Evolutionary conservation across 352 stramenopile genomes (phyloP), one percentile per base, ranked within the genome.

Genomic region (Phytophthora niederhauseri): DNA sequence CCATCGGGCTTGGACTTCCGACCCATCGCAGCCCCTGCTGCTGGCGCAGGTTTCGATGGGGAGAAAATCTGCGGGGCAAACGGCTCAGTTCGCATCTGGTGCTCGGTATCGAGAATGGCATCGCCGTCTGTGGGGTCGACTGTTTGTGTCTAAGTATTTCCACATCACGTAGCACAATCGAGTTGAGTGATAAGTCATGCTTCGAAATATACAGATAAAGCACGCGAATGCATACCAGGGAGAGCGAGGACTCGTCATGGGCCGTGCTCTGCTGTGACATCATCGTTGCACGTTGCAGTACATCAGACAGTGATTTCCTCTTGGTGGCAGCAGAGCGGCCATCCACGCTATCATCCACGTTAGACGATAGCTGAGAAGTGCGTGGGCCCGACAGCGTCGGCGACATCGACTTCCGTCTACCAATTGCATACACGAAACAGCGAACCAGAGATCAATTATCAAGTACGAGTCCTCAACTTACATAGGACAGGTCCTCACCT

Each of bases 41-140:
- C 3, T 51, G 68, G 15, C 14, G 34, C 24, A 41, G 73, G 45
- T 38, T 87, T 90, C 2, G 77, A 70, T 5, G 85, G 82, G 11
- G 82, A 93, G 57, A 89, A 89, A 36, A 87, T 80, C 31, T 83
- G 70, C 5, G 77, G 75, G 19, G 76, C 67, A 55, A 91, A 90
- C 15, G 65, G 64, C 56, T 93, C 85, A 0, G 75, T 59, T 68
- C 72, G 78, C 78, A 91, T 82, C 24, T 93, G 76, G 50, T 78
- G 68, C 46, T 81, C 81, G 19, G 82, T 90, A 52, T 93, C 85
- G 6, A 76, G 58, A 45, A 91, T 93, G 15, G 67, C 66, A 50
- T 93, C 85, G 30, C 73, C 57, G 3, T 74, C 64, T 0, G 41
- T 70, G 7, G 60, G n/a, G 41, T 49, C 41, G 15, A 24, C 61